A percentile compares a stretch with the other conserved stretches of the same genome.
These are phyloP conservation scores for Euphorbia tirucalli DNA, from an alignment of 345 rosid genomes.

Conservation along the genomic window DNA sequence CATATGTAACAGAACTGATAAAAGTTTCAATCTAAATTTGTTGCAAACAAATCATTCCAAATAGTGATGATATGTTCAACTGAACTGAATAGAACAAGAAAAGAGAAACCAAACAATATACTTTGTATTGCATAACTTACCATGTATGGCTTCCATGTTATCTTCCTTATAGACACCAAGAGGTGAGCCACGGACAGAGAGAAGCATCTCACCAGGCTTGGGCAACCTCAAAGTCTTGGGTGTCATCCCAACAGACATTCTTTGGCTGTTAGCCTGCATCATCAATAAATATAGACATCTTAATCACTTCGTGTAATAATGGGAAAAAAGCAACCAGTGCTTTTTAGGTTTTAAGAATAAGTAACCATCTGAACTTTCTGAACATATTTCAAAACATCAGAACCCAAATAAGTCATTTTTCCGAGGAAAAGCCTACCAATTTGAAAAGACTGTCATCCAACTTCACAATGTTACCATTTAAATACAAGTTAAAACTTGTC, in stretches of 20 bases:
- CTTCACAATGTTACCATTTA: not conserved
- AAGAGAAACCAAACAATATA: not conserved
- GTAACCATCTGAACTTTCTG: not conserved
- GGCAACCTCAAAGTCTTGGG: constrained; percentile 80
- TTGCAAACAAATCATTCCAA: not conserved
- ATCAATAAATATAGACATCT: constrained; percentile 13
- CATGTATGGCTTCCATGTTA: constrained; percentile 81
- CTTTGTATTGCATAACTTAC: constrained; percentile 31
- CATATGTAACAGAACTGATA: too few relatives aligned
- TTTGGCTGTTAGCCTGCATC: constrained; percentile 60
- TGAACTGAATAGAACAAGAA: not conserved
- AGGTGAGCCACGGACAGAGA: constrained; percentile 89
- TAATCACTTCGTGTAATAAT: not conserved
- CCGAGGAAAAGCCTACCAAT: not conserved
- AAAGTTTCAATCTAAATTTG: too few relatives aligned
- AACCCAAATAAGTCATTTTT: not conserved
- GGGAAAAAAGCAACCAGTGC: not conserved
- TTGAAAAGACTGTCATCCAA: not conserved
- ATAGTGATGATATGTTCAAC: not conserved
- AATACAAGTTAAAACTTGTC: not conserved
- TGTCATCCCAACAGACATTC: constrained; percentile 90
- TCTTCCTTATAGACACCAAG: constrained; percentile 86
- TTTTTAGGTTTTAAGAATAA: not conserved
- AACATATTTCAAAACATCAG: not conserved
- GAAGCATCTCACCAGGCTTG: constrained; percentile 87